Evolutionary conservation across 192 early-diverging fungal species (phyloP), one percentile per base, ranked within the genome.

Genomic region (Coemansia sp.): DNA sequence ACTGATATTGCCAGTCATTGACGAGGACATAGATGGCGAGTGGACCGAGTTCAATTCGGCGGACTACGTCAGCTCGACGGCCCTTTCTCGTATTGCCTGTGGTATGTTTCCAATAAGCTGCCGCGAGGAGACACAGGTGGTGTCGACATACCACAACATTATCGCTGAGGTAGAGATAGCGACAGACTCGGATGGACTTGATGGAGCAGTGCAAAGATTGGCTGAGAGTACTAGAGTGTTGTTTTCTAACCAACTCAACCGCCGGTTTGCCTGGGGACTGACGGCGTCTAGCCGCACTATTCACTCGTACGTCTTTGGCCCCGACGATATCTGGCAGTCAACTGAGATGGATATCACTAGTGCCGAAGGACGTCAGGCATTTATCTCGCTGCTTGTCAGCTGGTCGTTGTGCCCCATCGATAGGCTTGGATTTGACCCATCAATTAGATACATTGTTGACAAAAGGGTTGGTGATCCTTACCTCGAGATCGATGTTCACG

Each of bases 371-470:
- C 68, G 60, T 7, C 3, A 21, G 8, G 37, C 52, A 21, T 39
- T 46, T 7, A 57, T 70, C 21, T 17, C 16, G 32, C 62, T 64
- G 28, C 40, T 70, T 2, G 69, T 70, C 14, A 37, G 64, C 49
- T 70, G 61, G 61, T 70, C 61, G 11, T 14, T 64, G n/a, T 64
- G 62, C 52, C 50, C 39, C 5, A 4, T 9, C 16, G 33, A 43
- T 4, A 38, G 46, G 35, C 62, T 70, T 4, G 69, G 69, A 6
- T 59, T 57, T 19, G 69, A 70, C 17, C 52, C 69, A 11, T 30
- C 28, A 10, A 30, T 66, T 26, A 38, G 38, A 1, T 66, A 38
- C 19, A 1, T 28, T 19, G 13, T 47, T n/a, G 16, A 17, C n/a
- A 6, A 6, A 2, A 19, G n/a, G 1, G 6, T 2, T 4, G 52